Evolutionary conservation across 2,329 filamentous ascomycete species (phyloP).

Genomic region (Apiospora kogelbergensis): DNA sequence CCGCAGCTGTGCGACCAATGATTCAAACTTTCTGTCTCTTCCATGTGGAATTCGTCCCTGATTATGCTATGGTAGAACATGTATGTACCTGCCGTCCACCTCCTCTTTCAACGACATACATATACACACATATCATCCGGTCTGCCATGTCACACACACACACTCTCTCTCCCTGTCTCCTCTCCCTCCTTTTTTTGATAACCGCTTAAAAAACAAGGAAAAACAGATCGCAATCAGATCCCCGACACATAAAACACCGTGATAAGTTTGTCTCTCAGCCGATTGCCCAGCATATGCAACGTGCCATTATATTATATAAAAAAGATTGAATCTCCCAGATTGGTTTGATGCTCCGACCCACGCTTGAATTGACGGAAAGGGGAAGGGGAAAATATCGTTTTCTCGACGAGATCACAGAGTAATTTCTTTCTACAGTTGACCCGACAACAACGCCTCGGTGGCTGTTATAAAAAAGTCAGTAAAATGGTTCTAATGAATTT

Average conservation of each 20-base stretch:
- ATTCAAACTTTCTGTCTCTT: not conserved
- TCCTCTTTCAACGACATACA: not conserved
- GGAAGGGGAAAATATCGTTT: not conserved
- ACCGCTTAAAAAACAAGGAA: not conserved
- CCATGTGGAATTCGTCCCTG: not conserved
- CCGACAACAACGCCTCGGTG: constrained; percentile 77
- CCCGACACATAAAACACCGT: not conserved
- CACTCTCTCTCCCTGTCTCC: not conserved
- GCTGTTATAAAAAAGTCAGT: constrained; percentile 43
- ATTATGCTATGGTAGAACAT: not conserved
- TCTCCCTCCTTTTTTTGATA: not conserved
- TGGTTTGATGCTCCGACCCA: constrained; percentile 6
- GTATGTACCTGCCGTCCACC: not conserved
- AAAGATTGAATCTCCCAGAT: not conserved
- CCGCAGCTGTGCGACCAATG: not conserved
- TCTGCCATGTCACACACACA: not conserved
- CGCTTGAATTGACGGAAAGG: not conserved
- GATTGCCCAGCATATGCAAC: constrained; percentile 9
- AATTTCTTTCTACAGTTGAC: constrained; percentile 60
- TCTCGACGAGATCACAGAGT: not conserved
- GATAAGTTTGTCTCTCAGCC: not conserved
- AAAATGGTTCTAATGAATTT: constrained; percentile 20
- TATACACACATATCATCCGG: not conserved
- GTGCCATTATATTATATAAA: constrained; percentile 10
- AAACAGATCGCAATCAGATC: not conserved